phyloP scores from a whole-genome alignment of 495 filamentous ascomycete species.

The Trichoderma erinaceum region DNA sequence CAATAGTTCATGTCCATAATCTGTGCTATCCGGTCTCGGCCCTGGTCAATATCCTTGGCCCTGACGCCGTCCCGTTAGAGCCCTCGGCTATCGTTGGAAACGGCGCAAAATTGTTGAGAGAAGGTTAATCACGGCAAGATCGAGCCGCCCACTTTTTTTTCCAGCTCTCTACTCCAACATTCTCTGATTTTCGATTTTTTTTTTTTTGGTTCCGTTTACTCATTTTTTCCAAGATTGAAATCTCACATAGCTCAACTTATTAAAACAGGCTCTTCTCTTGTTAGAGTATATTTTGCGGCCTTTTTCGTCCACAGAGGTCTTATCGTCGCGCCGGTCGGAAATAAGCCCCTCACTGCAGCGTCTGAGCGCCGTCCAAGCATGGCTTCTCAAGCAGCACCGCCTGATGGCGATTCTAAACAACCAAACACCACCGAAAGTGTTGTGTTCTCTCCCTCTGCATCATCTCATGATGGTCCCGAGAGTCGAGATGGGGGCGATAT shows the following conservation, averaged over 20 bases:
- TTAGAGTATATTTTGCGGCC: not conserved
- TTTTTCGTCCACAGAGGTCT: not conserved
- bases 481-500: slow-evolving; percentile 19
- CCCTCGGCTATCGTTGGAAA: not conserved
- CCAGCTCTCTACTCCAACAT: not conserved
- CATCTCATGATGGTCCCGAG: slow-evolving; percentile 16
- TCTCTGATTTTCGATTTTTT: not conserved
- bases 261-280: not conserved
- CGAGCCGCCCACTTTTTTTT: not conserved
- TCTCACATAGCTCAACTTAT: not conserved
- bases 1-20: not conserved
- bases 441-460: not conserved
- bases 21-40: not conserved
- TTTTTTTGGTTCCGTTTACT: too few relatives aligned
- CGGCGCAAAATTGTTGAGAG: slow-evolving; percentile 1
- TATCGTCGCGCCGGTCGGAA: slow-evolving; percentile 10
- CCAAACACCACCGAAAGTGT: not conserved
- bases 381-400: not conserved
- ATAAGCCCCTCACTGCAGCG: not conserved
- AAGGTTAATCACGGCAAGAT: slow-evolving; percentile 5
- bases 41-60: not conserved
- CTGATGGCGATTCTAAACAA: slow-evolving; percentile 1
- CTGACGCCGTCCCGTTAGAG: not conserved
- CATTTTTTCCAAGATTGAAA: not conserved
- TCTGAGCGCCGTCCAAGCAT: not conserved